Evolutionary conservation across 1,139 yeast genomes (phyloP).

Genomic region (Hanseniaspora gamundiae): DNA sequence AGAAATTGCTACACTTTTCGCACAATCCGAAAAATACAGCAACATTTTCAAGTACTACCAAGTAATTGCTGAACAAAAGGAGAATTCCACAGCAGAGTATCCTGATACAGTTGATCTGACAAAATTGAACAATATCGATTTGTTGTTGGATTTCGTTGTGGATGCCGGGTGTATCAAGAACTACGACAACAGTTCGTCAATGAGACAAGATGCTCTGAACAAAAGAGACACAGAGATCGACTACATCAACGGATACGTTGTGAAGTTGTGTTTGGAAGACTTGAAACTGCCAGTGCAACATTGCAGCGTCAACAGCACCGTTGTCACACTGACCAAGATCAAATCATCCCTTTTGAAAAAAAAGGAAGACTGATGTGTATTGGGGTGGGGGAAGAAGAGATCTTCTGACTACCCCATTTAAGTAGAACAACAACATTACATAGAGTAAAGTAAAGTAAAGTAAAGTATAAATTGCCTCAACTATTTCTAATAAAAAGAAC

Average conservation of each 20-base stretch:
- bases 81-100: too few species aligned
- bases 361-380: background rate
- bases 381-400: too few species aligned
- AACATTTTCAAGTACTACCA: constrained; percentile 2
- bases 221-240: constrained; percentile 62
- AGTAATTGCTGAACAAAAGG: background rate
- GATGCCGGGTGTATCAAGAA: constrained; percentile 34
- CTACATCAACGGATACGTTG: constrained; percentile 66
- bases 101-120: constrained; percentile 2
- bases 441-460: too few species aligned
- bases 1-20: constrained; percentile 35
- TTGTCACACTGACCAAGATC: constrained; percentile 24
- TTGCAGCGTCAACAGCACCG: constrained; percentile 23
- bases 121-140: constrained; percentile 28
- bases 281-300: constrained; percentile 17
- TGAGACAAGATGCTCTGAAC: constrained; percentile 69
- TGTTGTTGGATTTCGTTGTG: constrained; percentile 36
- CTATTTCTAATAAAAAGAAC: too few species aligned
- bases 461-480: too few species aligned
- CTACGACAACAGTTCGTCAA: constrained; percentile 61
- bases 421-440: too few species aligned
- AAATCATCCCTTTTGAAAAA: constrained; percentile 16
- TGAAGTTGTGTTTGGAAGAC: constrained; percentile 30
- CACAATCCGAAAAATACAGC: constrained; percentile 11
- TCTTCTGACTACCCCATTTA: too few species aligned